phyloP scores from a whole-genome alignment of 495 filamentous ascomycete species.

The Lindgomyces ingoldianus region DNA sequence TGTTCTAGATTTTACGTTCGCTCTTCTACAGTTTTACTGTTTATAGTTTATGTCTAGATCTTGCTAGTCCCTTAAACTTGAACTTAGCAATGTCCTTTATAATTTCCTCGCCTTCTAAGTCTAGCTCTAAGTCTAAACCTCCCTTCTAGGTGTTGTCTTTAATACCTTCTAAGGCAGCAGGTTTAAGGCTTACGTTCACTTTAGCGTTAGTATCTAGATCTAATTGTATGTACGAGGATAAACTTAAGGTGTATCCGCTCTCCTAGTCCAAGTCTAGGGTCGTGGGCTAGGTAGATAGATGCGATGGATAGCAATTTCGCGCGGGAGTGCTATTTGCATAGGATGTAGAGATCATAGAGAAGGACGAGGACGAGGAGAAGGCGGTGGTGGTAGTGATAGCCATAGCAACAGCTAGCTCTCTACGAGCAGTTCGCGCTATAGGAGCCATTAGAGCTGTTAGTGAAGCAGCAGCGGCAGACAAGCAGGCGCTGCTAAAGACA shows the following conservation, averaged over 20 bases:
- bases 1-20: not conserved
- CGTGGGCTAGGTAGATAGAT: conserved; percentile 1
- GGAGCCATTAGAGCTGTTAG: conserved; percentile 2
- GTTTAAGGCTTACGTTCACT: not conserved
- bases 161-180: not conserved
- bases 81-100: conserved; percentile 6
- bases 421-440: conserved; percentile 1
- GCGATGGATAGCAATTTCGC: conserved; percentile 11
- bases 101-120: conserved; percentile 12
- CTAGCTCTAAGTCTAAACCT: conserved; percentile 1
- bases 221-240: conserved; percentile 2
- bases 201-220: conserved; percentile 3
- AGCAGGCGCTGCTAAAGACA: conserved; percentile 5
- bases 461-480: conserved; percentile 1
- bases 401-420: not conserved
- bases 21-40: not conserved
- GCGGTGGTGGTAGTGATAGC: not conserved
- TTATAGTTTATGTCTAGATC: conserved; percentile 4
- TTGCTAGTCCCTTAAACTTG: conserved; percentile 4
- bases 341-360: conserved; percentile 1
- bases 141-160: conserved; percentile 1
- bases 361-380: conserved; percentile 1
- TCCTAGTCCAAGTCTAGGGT: conserved; percentile 8
- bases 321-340: conserved; percentile 11
- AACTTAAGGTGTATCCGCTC: conserved; percentile 5